Evolutionary conservation across 768 basidiomycete species (phyloP).

Genomic region (Boletus eberwhitei): DNA sequence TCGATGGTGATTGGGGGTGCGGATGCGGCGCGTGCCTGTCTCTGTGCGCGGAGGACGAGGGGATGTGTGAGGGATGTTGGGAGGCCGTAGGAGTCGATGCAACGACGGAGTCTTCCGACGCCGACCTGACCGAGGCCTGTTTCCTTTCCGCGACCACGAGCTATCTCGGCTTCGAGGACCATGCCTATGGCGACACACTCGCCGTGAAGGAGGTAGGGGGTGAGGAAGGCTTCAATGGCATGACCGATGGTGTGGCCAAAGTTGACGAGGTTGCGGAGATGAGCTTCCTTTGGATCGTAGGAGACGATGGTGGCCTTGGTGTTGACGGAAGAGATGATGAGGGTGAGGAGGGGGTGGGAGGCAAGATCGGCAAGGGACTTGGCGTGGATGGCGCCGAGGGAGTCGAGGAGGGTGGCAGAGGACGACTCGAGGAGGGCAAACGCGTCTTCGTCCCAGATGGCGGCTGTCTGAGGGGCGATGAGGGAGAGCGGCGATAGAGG

Average conservation of each 20-base stretch:
- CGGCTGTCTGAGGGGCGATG: slow-evolving; percentile 70
- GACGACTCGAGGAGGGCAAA: slow-evolving; percentile 87
- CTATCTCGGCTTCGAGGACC: slow-evolving; percentile 94
- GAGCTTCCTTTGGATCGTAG: slow-evolving; percentile 93
- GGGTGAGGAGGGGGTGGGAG: slow-evolving; percentile 85
- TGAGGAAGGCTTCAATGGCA: slow-evolving; percentile 94
- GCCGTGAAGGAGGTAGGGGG: slow-evolving; percentile 91
- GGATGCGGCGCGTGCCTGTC: slow-evolving; percentile 18
- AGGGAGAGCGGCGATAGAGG: not conserved
- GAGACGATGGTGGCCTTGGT: slow-evolving; percentile 98
- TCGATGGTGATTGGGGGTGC: slow-evolving; percentile 52
- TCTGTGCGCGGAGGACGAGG: slow-evolving; percentile 45
- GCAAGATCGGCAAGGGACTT: slow-evolving; percentile 58
- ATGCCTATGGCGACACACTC: slow-evolving; percentile 96
- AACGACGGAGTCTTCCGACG: slow-evolving; percentile 84
- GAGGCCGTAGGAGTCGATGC: slow-evolving; percentile 87
- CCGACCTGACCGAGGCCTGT: slow-evolving; percentile 81
- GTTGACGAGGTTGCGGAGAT: slow-evolving; percentile 97
- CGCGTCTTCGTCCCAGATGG: slow-evolving; percentile 94
- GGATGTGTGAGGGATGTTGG: slow-evolving; percentile 81
- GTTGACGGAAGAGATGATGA: slow-evolving; percentile 89
- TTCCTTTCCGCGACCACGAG: slow-evolving; percentile 68
- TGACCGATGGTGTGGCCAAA: slow-evolving; percentile 99
- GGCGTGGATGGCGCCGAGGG: slow-evolving; percentile 62
- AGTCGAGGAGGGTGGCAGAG: slow-evolving; percentile 79